Percentiles rank a stretch among this genome's conserved stretches.
These are phyloP conservation scores for Rosa persica DNA, from an alignment of 306 rosid species.

Conservation along the genomic window DNA sequence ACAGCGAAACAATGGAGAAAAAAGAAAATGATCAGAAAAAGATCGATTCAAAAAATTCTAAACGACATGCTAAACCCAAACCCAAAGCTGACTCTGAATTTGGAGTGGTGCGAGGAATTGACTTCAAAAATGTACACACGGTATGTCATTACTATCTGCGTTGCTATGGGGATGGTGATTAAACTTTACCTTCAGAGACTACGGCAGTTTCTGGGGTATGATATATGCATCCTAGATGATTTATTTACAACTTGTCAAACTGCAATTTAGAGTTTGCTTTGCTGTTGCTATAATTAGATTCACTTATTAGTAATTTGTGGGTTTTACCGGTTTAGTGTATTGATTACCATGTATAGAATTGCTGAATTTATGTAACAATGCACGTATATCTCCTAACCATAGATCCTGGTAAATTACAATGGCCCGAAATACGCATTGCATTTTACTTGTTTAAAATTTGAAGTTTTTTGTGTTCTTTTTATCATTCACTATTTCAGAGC, in stretches of 20 bases:
- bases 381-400: not conserved
- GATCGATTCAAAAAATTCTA: conserved; percentile 43
- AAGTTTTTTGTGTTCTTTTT: not conserved
- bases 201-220: not conserved
- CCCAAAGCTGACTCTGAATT: conserved; percentile 80
- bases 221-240: not conserved
- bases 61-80: conserved; percentile 51
- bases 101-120: conserved; percentile 95
- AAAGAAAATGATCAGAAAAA: conserved; percentile 51
- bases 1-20: conserved; percentile 67
- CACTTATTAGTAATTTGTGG: not conserved
- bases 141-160: conserved; percentile 43
- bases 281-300: not conserved
- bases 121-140: conserved; percentile 89
- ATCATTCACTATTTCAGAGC: not conserved
- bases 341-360: not conserved
- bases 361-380: not conserved
- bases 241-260: not conserved
- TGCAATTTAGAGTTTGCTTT: not conserved
- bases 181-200: not conserved
- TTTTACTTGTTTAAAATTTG: not conserved
- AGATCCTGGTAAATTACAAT: not conserved
- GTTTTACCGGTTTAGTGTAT: not conserved
- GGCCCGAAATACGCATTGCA: not conserved
- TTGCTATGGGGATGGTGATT: not conserved